phyloP scores from a whole-genome alignment of 306 rosid species.

The Lathyrus aphaca region DNA sequence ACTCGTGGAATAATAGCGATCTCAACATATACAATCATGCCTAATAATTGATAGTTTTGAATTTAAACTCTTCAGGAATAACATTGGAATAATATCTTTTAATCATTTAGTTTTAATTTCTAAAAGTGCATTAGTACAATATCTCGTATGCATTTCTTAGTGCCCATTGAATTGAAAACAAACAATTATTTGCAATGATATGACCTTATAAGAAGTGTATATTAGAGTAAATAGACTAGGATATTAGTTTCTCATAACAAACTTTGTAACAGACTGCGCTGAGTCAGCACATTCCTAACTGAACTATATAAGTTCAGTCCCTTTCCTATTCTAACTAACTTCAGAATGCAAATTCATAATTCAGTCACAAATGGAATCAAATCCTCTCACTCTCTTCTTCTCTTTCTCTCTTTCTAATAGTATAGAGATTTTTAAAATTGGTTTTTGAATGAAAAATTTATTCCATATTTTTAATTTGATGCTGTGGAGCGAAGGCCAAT shows the following conservation, averaged over 20 bases:
- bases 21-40: background rate
- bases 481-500: background rate
- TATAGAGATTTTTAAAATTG: background rate
- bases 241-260: too few relatives aligned
- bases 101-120: background rate
- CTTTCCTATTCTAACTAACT: too few relatives aligned
- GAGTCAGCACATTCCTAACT: too few relatives aligned
- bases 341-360: too few relatives aligned
- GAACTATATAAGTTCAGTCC: too few relatives aligned
- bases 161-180: background rate
- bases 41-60: background rate
- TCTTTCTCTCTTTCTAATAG: too few relatives aligned
- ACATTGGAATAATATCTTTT: background rate
- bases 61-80: background rate
- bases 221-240: too few relatives aligned
- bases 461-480: background rate
- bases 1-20: background rate
- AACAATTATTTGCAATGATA: background rate
- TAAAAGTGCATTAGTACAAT: background rate
- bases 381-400: too few relatives aligned
- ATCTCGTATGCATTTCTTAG: background rate
- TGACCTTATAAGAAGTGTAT: background rate
- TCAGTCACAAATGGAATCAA: too few relatives aligned
- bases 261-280: too few relatives aligned
- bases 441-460: background rate